Conservation (phyloP, 139 green algal species). For the Gonium pectorale region DNA sequence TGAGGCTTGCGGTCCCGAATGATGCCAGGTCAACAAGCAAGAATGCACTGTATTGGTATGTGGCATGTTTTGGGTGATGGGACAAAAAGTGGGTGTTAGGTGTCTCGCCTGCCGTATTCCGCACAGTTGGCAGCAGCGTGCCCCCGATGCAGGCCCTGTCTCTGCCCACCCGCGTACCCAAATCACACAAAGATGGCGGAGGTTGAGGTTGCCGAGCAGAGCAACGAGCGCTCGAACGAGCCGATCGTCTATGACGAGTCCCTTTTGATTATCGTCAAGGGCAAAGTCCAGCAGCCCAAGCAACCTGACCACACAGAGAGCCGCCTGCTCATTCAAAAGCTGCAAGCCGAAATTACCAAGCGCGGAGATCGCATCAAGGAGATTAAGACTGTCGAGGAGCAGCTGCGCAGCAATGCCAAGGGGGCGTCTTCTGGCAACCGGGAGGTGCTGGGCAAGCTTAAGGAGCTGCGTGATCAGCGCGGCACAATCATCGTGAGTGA, state of each 20-base stretch:
- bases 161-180: too few species aligned
- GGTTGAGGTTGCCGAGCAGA: conserved; percentile 6
- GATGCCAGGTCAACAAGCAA: too few species aligned
- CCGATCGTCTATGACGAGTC: conserved; percentile 52
- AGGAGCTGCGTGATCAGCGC: conserved; percentile 53
- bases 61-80: too few species aligned
- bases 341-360: conserved; percentile 66
- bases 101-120: not conserved
- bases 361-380: conserved; percentile 63
- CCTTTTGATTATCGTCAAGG: conserved; percentile 58
- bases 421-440: conserved; percentile 32
- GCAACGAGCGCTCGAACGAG: conserved; percentile 5
- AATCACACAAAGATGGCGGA: conserved; percentile 36
- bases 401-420: conserved; percentile 26
- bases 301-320: conserved; percentile 66
- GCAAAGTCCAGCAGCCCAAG: conserved; percentile 49
- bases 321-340: conserved; percentile 62
- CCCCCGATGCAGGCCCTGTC: too few species aligned
- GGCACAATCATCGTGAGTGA: conserved; percentile 61
- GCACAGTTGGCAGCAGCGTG: too few species aligned
- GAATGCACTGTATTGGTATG: too few species aligned
- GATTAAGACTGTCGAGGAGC: conserved; percentile 67
- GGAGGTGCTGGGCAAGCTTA: conserved; percentile 41
- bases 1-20: too few species aligned
- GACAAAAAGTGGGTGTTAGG: too few species aligned